phyloP scores from a whole-genome alignment of 495 filamentous ascomycete genomes.

The Polyplosphaeria fusca region DNA sequence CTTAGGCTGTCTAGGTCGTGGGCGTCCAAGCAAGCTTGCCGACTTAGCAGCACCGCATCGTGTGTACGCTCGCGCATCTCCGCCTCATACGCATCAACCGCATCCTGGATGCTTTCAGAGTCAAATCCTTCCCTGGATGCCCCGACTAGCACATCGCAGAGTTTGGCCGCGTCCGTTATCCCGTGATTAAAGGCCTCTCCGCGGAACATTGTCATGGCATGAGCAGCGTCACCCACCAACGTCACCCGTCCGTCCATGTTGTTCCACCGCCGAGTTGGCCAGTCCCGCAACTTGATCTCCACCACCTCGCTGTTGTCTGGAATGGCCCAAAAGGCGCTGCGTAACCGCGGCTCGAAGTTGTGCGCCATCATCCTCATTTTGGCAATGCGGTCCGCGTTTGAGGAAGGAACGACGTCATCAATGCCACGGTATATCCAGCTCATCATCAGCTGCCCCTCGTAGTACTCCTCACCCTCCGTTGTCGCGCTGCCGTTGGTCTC shows the following conservation, averaged over 20 bases:
- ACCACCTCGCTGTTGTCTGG: constrained; percentile 7
- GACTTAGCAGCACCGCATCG: constrained; percentile 33
- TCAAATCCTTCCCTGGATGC: constrained; percentile 21
- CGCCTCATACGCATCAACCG: constrained; percentile 35
- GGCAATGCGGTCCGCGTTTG: background rate
- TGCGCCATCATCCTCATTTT: constrained; percentile 20
- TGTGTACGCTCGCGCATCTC: constrained; percentile 37
- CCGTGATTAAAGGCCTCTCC: constrained; percentile 51
- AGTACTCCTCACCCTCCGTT: background rate
- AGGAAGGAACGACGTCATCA: background rate
- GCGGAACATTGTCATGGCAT: constrained; percentile 49
- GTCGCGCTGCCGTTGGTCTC: constrained; percentile 10
- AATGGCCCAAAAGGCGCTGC: constrained; percentile 1
- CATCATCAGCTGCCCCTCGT: constrained; percentile 12
- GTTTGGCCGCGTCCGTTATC: constrained; percentile 42
- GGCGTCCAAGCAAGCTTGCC: constrained; percentile 19
- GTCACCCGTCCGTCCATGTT: constrained; percentile 44
- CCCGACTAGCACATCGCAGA: background rate
- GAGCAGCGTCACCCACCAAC: constrained; percentile 51
- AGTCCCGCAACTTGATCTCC: constrained; percentile 37
- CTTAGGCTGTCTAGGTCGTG: constrained; percentile 10
- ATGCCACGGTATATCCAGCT: background rate
- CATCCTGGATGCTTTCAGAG: constrained; percentile 3
- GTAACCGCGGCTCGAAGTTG: constrained; percentile 5
- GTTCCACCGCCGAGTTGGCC: constrained; percentile 45